Base-by-base conservation (phyloP, 169 alveolate species). In the Plasmodium vinckei region DNA sequence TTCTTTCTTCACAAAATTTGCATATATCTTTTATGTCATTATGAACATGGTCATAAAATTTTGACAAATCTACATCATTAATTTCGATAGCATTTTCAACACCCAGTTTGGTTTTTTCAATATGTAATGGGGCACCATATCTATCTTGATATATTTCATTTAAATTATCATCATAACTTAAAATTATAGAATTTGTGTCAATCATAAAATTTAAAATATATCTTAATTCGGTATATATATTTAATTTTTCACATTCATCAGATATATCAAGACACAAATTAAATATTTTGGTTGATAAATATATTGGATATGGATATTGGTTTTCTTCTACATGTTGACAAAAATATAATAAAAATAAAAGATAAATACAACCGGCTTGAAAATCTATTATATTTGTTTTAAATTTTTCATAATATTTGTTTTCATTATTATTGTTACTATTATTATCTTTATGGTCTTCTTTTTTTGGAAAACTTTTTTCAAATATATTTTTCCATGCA, bases 301-400 rank as follows among this genome's bases (percentile, higher is more conserved):
- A 79, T 69, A 79, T 19, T 12, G 89, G 89, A 59, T 21, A 68
- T 13, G 89, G 67, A 15, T 39, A 79, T 4, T 79, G 42, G 42
- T 67, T 64, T 23, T 65, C 54, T 79, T 65, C 89, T 53, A 79
- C 53, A 46, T 79, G 82, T 21, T 79, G 89, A 39, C 72, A 53
- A 65, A 79, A 79, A 57, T 79, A 79, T 79, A 79, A 69, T 42
- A 79, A 79, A 56, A 65, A 79, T 54, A 79, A 46, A 54, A 79
- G 60, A 46, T 79, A 79, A 13, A 79, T 79, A 54, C 89, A 79
- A 27, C 89, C 89, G 33, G 82, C 89, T 67, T 67, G 79, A 13
- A 79, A 65, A 21, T 44, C 63, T n/a, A 49, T 64, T 33, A 67
- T 33, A 44, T 79, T 70, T 21, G 13, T 69, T 79, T 53, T 69